phyloP scores from a whole-genome alignment of 768 basidiomycete genomes.

The Psilocybe subaeruginosa region DNA sequence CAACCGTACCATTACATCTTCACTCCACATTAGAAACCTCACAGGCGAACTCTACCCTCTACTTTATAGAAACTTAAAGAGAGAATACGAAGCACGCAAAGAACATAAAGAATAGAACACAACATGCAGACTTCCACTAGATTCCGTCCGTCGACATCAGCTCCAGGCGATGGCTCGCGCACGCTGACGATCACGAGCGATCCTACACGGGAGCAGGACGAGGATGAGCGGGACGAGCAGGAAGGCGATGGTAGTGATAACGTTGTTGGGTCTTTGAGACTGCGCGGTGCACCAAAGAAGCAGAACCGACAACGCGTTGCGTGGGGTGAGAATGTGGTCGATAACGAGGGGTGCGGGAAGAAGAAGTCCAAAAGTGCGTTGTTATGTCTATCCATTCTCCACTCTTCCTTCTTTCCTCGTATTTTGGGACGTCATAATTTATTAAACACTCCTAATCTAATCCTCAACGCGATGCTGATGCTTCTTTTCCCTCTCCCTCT shows the following conservation, averaged over 20 bases:
- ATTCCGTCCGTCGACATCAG: constrained; percentile 35
- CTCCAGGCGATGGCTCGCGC: constrained; percentile 55
- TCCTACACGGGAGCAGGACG: constrained; percentile 30
- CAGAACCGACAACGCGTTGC: constrained; percentile 61
- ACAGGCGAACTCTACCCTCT: too few species aligned
- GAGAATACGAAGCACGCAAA: too few species aligned
- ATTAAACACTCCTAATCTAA: too few species aligned
- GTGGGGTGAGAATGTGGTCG: constrained; percentile 86
- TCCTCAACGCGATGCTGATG: too few species aligned
- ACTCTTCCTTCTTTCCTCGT: not conserved
- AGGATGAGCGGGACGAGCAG: constrained; percentile 15
- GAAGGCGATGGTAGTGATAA: constrained; percentile 8
- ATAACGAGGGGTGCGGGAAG: constrained; percentile 88
- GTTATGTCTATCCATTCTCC: not conserved
- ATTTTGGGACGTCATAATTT: too few species aligned
- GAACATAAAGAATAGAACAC: too few species aligned
- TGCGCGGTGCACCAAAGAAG: constrained; percentile 52
- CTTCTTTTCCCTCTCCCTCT: not conserved
- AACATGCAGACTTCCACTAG: constrained; percentile 1
- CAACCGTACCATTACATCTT: not conserved
- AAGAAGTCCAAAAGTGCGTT: constrained; percentile 93
- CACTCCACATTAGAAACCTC: not conserved
- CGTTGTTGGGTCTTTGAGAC: constrained; percentile 55
- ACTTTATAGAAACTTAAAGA: not conserved
- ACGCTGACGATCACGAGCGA: constrained; percentile 51